These are phyloP conservation scores for Hypholoma sublateritium DNA, from an alignment of 768 basidiomycete species.

Conservation along the genomic window DNA sequence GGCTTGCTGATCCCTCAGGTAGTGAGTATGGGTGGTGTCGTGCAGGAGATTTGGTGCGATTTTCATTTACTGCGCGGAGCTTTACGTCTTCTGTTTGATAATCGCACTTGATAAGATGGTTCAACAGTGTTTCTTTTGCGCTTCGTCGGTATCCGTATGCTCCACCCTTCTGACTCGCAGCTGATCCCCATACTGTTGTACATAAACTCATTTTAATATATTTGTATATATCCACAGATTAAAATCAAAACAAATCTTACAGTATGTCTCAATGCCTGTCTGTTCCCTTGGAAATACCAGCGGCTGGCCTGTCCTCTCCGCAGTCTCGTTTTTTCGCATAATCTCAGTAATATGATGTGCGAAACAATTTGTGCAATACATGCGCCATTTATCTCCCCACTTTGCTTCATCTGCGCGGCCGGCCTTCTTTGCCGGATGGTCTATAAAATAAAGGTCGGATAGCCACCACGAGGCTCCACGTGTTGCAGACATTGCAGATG, in stretches of 20 bases:
- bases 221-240: no score
- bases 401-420: no score
- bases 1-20: not conserved
- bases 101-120: not conserved
- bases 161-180: not conserved
- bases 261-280: not conserved
- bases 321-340: not conserved
- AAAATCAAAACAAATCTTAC: not conserved
- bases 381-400: not conserved
- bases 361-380: not conserved
- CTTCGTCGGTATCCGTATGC: not conserved
- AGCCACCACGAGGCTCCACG: not conserved
- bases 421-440: not conserved
- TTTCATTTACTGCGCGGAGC: not conserved
- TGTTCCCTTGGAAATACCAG: not conserved
- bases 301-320: not conserved
- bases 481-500: no score
- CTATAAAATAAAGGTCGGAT: not conserved
- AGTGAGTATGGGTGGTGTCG: not conserved
- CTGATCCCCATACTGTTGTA: not conserved
- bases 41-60: not conserved
- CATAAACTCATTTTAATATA: not conserved
- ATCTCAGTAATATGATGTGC: not conserved
- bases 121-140: not conserved
- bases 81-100: not conserved